A percentile compares a stretch with the other conserved stretches of the same genome.
Conservation (phyloP, 2,329 filamentous ascomycete genomes). For the Pestalotiopsis sp. region DNA sequence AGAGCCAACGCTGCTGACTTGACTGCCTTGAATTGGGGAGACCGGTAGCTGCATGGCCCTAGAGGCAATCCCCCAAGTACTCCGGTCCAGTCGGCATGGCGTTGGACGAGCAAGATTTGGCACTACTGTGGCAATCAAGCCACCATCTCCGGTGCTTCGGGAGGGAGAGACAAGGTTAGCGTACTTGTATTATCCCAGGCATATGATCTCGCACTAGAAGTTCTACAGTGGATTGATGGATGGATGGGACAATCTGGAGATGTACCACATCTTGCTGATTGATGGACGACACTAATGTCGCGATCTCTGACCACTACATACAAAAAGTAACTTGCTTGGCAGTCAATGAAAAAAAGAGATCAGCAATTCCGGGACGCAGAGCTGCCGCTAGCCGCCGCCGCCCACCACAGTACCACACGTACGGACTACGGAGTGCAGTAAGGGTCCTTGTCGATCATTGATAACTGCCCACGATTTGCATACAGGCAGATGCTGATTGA, state of each 20-base stretch:
- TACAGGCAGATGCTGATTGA: too few relatives aligned
- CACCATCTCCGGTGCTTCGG: not conserved
- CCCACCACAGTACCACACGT: not conserved
- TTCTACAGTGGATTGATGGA: too few relatives aligned
- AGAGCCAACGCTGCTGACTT: not conserved
- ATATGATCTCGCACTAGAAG: too few relatives aligned
- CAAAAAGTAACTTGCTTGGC: too few relatives aligned
- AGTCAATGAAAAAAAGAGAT: not conserved
- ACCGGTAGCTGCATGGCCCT: conserved; percentile 26
- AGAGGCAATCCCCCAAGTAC: conserved; percentile 13
- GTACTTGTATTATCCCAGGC: not conserved
- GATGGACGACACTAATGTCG: too few relatives aligned
- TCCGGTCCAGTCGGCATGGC: conserved; percentile 12
- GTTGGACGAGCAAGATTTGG: not conserved
- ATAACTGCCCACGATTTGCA: too few relatives aligned
- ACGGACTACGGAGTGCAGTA: too few relatives aligned
- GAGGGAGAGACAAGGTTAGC: not conserved
- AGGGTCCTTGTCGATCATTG: too few relatives aligned
- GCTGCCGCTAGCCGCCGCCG: not conserved
- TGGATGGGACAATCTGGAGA: too few relatives aligned
- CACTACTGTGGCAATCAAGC: conserved; percentile 7
- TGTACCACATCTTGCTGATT: too few relatives aligned
- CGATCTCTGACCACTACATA: too few relatives aligned
- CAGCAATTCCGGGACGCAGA: not conserved
- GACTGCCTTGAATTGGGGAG: conserved; percentile 1